Evolutionary conservation across 768 basidiomycete species (phyloP).

Genomic region (Boletus sensibilis): DNA sequence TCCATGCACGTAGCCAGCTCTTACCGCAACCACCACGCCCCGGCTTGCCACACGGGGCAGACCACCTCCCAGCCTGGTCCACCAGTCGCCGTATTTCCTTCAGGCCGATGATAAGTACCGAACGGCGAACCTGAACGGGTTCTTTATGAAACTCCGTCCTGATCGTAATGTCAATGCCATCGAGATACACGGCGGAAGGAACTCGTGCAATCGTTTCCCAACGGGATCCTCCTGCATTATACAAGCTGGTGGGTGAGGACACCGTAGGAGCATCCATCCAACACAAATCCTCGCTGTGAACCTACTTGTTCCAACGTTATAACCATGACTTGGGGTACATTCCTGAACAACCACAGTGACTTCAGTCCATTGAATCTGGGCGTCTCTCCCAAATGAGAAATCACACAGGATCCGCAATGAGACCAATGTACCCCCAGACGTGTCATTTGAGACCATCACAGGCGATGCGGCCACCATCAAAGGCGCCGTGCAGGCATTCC

Average conservation of each 20-base stretch:
- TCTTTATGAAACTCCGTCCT: neutral
- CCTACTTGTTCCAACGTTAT: neutral
- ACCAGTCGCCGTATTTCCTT: neutral
- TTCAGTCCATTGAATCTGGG: too few species aligned
- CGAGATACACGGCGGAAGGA: neutral
- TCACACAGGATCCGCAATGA: too few species aligned
- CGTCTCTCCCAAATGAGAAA: too few species aligned
- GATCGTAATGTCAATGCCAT: neutral
- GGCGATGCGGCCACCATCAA: too few species aligned
- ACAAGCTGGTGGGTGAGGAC: neutral
- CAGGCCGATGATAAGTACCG: neutral
- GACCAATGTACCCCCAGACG: too few species aligned
- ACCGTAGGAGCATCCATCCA: neutral
- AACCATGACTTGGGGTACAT: neutral
- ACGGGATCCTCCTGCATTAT: neutral
- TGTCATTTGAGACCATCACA: too few species aligned
- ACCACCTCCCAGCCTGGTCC: too few species aligned
- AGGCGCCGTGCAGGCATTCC: too few species aligned
- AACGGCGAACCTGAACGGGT: neutral
- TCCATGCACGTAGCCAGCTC: too few species aligned
- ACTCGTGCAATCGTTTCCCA: neutral
- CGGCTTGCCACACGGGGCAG: too few species aligned
- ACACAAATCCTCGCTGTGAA: neutral
- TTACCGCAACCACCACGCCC: too few species aligned
- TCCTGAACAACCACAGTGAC: neutral